phyloP scores from a whole-genome alignment of 78 protist species.

The Goniomonas avonlea region DNA sequence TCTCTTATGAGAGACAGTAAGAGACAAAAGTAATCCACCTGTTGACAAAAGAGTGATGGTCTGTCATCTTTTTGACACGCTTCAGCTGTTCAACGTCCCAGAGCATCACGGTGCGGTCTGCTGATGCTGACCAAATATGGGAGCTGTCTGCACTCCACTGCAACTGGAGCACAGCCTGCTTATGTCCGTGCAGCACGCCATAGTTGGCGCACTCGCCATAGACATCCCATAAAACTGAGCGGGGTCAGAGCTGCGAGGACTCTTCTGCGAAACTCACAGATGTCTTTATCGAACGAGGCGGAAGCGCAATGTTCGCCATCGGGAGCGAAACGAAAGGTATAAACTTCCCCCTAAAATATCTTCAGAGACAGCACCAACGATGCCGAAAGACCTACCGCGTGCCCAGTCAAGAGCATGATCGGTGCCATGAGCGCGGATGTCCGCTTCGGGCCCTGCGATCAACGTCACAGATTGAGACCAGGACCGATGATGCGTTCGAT shows the following conservation, averaged over 20 bases:
- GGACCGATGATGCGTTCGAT: neutral
- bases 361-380: neutral
- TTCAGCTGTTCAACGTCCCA: constrained; percentile 55
- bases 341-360: constrained; percentile 34
- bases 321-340: constrained; percentile 37
- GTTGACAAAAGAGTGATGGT: constrained; percentile 54
- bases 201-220: constrained; percentile 67
- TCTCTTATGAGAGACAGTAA: constrained; percentile 57
- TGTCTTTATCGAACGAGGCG: constrained; percentile 52
- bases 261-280: constrained; percentile 37
- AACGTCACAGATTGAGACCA: neutral
- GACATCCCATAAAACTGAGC: constrained; percentile 54
- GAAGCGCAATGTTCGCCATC: constrained; percentile 49
- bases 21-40: constrained; percentile 36
- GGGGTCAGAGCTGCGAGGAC: neutral
- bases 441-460: constrained; percentile 11
- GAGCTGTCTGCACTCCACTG: constrained; percentile 49
- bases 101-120: constrained; percentile 40
- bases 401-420: constrained; percentile 58
- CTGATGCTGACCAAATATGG: neutral
- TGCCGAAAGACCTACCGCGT: too few relatives aligned
- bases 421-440: constrained; percentile 57
- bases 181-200: constrained; percentile 62
- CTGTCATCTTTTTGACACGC: constrained; percentile 43
- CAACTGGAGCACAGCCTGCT: constrained; percentile 49